Evolutionary conservation across 768 basidiomycete species (phyloP), one percentile per base, ranked within the genome.

Genomic region (Kwoniella dendrophila): DNA sequence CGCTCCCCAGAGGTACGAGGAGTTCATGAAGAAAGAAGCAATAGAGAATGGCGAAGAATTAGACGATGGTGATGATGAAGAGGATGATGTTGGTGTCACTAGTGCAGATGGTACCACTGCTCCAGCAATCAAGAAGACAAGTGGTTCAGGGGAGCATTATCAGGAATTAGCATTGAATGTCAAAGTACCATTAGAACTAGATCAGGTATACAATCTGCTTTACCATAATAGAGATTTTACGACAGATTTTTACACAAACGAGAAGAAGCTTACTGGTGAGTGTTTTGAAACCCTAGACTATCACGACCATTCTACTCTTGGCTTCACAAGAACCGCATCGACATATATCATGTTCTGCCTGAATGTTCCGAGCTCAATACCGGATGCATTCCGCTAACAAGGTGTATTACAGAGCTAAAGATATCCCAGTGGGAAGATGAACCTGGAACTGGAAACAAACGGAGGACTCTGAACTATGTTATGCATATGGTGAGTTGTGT

Each of bases 261-360:
- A 62, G 22, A 53, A 70, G 60, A 54, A 59, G 27, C 34, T 70
- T 29, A 64, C 66, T n/a, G 69, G 69, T 70, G 55, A 63, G 66
- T 56, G n/a, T 26, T 48, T 10, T 48, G 45, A 26, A 10, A 10
- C 14, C 24, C 45, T 24, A 10, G 12, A 12, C 14, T 48, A 10
- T 11, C 8, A n/a, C n/a, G n/a, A n/a, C n/a, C n/a, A n/a, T n/a
- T n/a, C n/a, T n/a, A n/a, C n/a, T n/a, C n/a, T n/a, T n/a, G n/a
- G n/a, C n/a, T n/a, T n/a, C n/a, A n/a, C n/a, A n/a, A n/a, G n/a
- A n/a, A n/a, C n/a, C n/a, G n/a, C n/a, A n/a, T n/a, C n/a, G n/a
- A n/a, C n/a, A n/a, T n/a, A n/a, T n/a, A n/a, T n/a, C n/a, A n/a
- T n/a, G n/a, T n/a, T n/a, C n/a, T n/a, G n/a, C n/a, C n/a, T n/a